phyloP scores from a whole-genome alignment of 371 early-diverging fungal genomes.

The Mortierella sp. region DNA sequence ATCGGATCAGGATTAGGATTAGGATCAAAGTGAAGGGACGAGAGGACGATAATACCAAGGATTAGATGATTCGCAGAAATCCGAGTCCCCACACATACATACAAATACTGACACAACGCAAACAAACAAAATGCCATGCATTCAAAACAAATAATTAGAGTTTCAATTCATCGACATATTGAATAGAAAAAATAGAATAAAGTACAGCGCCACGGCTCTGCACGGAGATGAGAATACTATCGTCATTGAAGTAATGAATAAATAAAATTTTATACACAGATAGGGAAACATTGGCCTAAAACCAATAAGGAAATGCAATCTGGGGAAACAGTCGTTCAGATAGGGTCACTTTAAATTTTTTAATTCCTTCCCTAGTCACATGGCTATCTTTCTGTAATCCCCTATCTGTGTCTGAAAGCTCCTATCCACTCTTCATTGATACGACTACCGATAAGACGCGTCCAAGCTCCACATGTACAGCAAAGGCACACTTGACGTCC shows the following conservation, averaged over 20 bases:
- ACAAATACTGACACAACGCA: background rate
- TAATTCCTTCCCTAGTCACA: background rate
- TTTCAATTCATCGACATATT: background rate
- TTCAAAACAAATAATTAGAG: slow-evolving; percentile 1
- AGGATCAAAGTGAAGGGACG: background rate
- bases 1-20: slow-evolving; percentile 1
- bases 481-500: no score
- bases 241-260: no score
- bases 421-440: background rate
- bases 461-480: no score
- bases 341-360: background rate
- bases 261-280: background rate
- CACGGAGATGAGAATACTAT: background rate
- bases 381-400: background rate
- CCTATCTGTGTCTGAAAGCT: background rate
- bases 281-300: slow-evolving; percentile 1
- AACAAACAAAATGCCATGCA: background rate
- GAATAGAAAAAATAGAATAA: background rate
- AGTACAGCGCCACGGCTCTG: background rate
- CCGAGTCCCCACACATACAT: background rate
- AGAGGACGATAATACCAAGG: background rate
- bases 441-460: background rate
- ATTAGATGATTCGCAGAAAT: background rate
- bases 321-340: slow-evolving; percentile 4
- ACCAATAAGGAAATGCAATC: background rate